A percentile compares a stretch with the other conserved stretches of the same genome.
Conservation (phyloP, 2,329 filamentous ascomycete species). For the Verticillium tricorpus region DNA sequence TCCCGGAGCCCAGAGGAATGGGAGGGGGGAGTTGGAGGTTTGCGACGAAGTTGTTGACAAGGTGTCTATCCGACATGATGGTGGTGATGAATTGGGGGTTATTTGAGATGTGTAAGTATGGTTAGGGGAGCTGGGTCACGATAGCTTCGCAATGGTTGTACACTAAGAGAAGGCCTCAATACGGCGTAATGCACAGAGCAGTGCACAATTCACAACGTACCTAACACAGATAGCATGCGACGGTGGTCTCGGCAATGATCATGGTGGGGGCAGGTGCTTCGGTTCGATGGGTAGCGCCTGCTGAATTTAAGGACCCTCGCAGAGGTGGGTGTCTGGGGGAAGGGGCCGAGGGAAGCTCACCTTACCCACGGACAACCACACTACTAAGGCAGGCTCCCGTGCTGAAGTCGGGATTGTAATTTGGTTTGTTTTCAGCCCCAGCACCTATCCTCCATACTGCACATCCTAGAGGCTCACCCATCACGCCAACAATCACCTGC, state of each 20-base stretch:
- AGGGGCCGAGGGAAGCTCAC: background rate
- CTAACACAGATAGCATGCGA: background rate
- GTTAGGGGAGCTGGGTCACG: background rate
- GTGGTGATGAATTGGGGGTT: background rate
- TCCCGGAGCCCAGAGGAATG: constrained; percentile 17
- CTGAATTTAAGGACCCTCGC: background rate
- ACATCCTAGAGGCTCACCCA: no score
- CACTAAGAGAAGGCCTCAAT: no score
- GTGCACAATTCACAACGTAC: no score
- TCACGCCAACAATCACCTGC: no score
- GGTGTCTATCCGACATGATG: constrained; percentile 18
- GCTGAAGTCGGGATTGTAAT: background rate
- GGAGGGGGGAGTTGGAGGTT: background rate
- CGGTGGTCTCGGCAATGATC: background rate
- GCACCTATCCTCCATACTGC: no score
- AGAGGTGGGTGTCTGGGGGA: background rate
- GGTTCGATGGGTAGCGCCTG: no score
- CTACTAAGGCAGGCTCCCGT: background rate
- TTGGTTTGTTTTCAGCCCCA: background rate
- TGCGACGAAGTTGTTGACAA: constrained; percentile 23
- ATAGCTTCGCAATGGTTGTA: background rate
- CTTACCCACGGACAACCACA: background rate
- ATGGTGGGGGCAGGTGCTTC: background rate
- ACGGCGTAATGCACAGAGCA: no score
- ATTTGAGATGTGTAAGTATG: background rate